phyloP scores from a whole-genome alignment of 257 asterid genomes.

The Nicotiana sylvestris region DNA sequence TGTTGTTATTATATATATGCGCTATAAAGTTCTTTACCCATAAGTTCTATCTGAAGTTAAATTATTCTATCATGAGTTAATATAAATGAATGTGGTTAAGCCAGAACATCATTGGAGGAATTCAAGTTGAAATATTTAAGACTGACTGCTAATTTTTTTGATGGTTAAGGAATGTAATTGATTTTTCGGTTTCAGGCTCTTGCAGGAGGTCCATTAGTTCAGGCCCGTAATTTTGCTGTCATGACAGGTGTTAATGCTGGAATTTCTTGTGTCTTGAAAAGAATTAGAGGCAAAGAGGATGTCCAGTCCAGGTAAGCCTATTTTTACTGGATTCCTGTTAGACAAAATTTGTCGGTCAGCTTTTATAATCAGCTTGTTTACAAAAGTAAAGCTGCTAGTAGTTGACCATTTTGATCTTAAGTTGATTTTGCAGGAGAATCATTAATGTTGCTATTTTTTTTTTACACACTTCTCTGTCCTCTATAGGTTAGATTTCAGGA shows the following conservation, averaged over 20 bases:
- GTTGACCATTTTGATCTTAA: background rate
- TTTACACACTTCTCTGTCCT: background rate
- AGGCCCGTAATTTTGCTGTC: slow-evolving; percentile 93
- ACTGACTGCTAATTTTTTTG: background rate
- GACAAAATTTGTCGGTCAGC: background rate
- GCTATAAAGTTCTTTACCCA: background rate
- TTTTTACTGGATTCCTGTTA: background rate
- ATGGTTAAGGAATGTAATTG: background rate
- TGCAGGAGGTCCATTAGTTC: slow-evolving; percentile 82
- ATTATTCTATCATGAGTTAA: background rate
- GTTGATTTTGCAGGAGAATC: background rate
- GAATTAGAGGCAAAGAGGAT: slow-evolving; percentile 92
- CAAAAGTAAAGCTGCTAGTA: background rate
- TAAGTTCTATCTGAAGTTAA: background rate
- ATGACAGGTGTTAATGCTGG: slow-evolving; percentile 96
- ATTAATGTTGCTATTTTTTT: background rate
- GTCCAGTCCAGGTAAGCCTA: slow-evolving; percentile 66
- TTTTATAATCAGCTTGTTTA: background rate
- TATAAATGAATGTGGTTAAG: background rate
- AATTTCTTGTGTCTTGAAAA: slow-evolving; percentile 79
- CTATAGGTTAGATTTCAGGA: background rate
- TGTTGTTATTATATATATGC: background rate
- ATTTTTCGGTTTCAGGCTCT: slow-evolving; percentile 50
- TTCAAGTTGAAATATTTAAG: background rate
- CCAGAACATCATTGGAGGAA: background rate